Evolutionary conservation across 139 green algal species (phyloP).

Genomic region (Coelastrella sp.): DNA sequence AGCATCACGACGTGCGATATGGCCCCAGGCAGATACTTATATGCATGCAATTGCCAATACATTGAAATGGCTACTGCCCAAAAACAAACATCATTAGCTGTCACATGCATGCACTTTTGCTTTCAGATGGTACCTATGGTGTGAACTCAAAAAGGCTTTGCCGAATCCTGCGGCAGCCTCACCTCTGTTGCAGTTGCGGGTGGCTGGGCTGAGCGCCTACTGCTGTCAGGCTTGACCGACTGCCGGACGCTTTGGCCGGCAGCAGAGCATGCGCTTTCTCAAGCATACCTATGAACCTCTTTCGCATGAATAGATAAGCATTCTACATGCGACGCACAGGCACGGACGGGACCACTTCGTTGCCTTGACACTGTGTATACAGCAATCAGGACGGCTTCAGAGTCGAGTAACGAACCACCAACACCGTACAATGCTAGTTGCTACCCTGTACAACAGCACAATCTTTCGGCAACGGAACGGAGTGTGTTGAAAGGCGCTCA

Average conservation of each 20-base stretch:
- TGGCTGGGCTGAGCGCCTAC: background rate
- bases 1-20: background rate
- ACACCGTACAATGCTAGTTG: too few relatives aligned
- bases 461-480: too few relatives aligned
- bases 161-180: background rate
- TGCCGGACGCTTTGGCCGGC: background rate
- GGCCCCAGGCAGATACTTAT: background rate
- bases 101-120: too few relatives aligned
- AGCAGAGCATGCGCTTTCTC: background rate
- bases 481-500: too few relatives aligned
- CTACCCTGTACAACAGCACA: too few relatives aligned
- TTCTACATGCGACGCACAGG: background rate
- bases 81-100: background rate
- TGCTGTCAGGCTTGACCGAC: background rate
- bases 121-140: too few relatives aligned
- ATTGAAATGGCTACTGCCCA: background rate
- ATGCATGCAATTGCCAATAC: background rate
- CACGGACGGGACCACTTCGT: background rate
- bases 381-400: background rate
- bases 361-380: too few relatives aligned
- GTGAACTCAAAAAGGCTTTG: too few relatives aligned
- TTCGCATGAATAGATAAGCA: constrained; percentile 11
- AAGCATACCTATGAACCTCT: background rate
- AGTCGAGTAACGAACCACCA: too few relatives aligned
- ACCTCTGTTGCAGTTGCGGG: background rate